A percentile compares a stretch with the other conserved stretches of the same genome.
Evolutionary conservation across 768 basidiomycete genomes (phyloP).

Genomic region (Naganishia antarctica): DNA sequence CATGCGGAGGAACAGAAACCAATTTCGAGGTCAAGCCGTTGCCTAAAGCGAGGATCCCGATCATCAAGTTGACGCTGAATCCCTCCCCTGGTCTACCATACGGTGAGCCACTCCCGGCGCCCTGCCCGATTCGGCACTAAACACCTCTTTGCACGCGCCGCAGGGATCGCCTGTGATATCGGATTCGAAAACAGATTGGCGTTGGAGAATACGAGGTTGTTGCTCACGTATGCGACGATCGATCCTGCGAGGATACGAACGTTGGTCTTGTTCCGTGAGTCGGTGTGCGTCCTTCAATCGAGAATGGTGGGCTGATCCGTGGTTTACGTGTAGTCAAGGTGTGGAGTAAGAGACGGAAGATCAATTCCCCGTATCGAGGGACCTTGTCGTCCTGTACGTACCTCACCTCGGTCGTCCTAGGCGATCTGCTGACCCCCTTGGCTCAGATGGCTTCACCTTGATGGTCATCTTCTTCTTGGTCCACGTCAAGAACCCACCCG

Average conservation of each 20-base stretch:
- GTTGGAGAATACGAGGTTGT: conserved; percentile 88
- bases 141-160: conserved; percentile 59
- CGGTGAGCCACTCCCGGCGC: conserved; percentile 29
- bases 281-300: not conserved
- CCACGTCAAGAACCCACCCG: conserved; percentile 94
- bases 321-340: conserved; percentile 71
- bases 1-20: conserved; percentile 71
- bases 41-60: conserved; percentile 94
- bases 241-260: conserved; percentile 90
- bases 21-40: conserved; percentile 94
- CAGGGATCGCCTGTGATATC: conserved; percentile 94
- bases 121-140: not conserved
- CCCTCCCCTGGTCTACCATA: conserved; percentile 51
- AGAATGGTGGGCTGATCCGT: not conserved
- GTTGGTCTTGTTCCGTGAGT: conserved; percentile 91
- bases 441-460: conserved; percentile 79
- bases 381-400: conserved; percentile 73
- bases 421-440: not conserved
- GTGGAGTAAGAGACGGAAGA: conserved; percentile 97
- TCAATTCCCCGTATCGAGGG: conserved; percentile 96
- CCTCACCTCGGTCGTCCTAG: not conserved
- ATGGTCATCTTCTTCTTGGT: conserved; percentile 97
- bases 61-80: conserved; percentile 91
- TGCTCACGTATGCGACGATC: conserved; percentile 96
- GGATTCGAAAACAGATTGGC: conserved; percentile 97